Conservation (phyloP, 2,329 filamentous ascomycete genomes). For the Colletotrichum lentis region DNA sequence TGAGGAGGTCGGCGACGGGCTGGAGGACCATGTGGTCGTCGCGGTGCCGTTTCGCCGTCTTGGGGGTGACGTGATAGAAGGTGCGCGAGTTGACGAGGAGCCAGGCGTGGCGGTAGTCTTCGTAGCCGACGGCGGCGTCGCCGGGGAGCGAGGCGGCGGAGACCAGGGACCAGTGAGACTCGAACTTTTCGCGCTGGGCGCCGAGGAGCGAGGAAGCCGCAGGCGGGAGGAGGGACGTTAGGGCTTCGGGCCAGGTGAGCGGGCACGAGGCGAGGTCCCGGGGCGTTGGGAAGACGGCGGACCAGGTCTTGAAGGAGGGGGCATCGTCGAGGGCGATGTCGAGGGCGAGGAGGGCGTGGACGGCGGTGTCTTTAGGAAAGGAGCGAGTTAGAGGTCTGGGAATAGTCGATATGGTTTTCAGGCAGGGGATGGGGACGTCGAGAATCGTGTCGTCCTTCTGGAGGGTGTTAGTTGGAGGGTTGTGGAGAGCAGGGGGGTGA, state of each 20-base stretch:
- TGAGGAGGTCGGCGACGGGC: conserved; percentile 79
- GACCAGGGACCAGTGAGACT: conserved; percentile 51
- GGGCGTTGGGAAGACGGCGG: conserved; percentile 70
- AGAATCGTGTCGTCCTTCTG: conserved; percentile 65
- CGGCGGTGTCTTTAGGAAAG: conserved; percentile 63
- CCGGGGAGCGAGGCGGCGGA: conserved; percentile 43
- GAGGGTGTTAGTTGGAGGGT: conserved; percentile 18
- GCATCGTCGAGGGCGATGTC: conserved; percentile 66
- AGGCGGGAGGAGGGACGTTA: conserved; percentile 58
- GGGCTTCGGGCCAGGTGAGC: conserved; percentile 56
- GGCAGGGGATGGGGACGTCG: conserved; percentile 67
- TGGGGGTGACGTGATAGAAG: conserved; percentile 64
- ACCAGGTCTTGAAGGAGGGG: conserved; percentile 65
- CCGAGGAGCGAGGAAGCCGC: conserved; percentile 56
- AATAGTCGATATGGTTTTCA: conserved; percentile 71
- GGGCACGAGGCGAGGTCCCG: conserved; percentile 65
- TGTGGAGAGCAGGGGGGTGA: not conserved
- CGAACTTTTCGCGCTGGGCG: conserved; percentile 59
- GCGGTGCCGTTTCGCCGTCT: conserved; percentile 53
- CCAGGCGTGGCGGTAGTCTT: conserved; percentile 64
- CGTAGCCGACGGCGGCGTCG: conserved; percentile 45
- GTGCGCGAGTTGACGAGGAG: conserved; percentile 69
- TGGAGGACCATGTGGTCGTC: conserved; percentile 73
- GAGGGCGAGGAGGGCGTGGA: conserved; percentile 78
- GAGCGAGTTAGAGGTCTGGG: conserved; percentile 60